A percentile compares a stretch with the other conserved stretches of the same genome.
Evolutionary conservation across 2,329 filamentous ascomycete species (phyloP).

Genomic region (Phialemoniopsis sp.): DNA sequence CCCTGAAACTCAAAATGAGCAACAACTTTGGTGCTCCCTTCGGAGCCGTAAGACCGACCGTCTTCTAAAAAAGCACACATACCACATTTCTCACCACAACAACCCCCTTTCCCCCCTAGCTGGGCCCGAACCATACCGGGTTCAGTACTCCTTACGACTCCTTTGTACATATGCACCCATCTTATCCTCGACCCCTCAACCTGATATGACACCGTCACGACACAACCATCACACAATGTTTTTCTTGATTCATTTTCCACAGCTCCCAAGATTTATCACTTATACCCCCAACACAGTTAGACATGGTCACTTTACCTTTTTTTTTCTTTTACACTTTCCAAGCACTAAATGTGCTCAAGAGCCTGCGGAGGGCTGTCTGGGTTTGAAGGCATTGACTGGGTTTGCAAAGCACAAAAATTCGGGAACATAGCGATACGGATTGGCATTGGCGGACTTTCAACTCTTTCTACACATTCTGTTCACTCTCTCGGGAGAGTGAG

Average conservation of each 20-base stretch:
- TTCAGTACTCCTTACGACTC: no score
- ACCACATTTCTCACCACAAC: no score
- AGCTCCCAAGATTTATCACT: no score
- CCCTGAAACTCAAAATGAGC: slow-evolving; percentile 38
- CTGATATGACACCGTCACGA: no score
- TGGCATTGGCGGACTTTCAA: neutral
- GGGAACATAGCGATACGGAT: no score
- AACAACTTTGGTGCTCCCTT: slow-evolving; percentile 45
- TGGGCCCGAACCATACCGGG: no score
- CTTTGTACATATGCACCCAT: neutral
- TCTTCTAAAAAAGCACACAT: no score
- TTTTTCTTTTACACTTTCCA: neutral
- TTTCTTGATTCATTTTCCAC: no score
- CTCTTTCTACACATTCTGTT: neutral
- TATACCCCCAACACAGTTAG: neutral
- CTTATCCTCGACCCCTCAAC: no score
- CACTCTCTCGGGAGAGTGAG: neutral
- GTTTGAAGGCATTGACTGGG: neutral
- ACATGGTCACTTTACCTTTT: neutral
- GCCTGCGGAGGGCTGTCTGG: neutral
- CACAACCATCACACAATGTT: no score
- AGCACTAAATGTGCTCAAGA: neutral
- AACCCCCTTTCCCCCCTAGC: no score
- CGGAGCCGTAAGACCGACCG: slow-evolving; percentile 16
- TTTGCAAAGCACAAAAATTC: neutral